These are phyloP conservation scores for Cubamyces sp. DNA, from an alignment of 768 basidiomycete genomes.

Conservation along the genomic window DNA sequence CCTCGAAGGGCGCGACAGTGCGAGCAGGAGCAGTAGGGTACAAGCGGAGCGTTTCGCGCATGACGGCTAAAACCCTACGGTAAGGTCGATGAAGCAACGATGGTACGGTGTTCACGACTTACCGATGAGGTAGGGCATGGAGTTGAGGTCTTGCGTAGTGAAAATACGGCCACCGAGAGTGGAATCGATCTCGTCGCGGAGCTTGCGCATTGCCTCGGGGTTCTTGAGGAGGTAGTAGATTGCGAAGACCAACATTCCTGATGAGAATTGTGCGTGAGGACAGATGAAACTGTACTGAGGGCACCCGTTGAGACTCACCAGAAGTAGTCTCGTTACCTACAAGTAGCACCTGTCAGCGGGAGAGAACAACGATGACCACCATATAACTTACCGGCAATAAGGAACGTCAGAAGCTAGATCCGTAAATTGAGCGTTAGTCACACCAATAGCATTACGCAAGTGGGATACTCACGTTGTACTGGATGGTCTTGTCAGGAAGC, in stretches of 20 bases:
- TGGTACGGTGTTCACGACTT: neutral
- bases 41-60: constrained; percentile 44
- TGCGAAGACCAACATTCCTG: constrained; percentile 45
- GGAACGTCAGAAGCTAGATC: constrained; percentile 50
- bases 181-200: constrained; percentile 51
- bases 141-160: constrained; percentile 43
- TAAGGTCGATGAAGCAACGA: neutral
- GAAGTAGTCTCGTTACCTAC: constrained; percentile 43
- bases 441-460: neutral
- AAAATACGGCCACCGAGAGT: constrained; percentile 45
- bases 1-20: constrained; percentile 39
- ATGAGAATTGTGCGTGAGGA: neutral
- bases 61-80: constrained; percentile 36
- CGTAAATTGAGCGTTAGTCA: neutral
- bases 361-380: too few relatives aligned
- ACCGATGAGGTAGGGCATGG: constrained; percentile 48
- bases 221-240: constrained; percentile 49
- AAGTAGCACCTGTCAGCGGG: too few relatives aligned
- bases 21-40: constrained; percentile 43
- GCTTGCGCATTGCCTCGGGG: constrained; percentile 45
- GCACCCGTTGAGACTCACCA: constrained; percentile 28
- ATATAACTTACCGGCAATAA: constrained; percentile 45
- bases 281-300: too few relatives aligned
- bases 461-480: constrained; percentile 40
- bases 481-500: constrained; percentile 46